Evolutionary conservation across 805 yeast genomes (phyloP).

Genomic region (Candida silvicultrix): DNA sequence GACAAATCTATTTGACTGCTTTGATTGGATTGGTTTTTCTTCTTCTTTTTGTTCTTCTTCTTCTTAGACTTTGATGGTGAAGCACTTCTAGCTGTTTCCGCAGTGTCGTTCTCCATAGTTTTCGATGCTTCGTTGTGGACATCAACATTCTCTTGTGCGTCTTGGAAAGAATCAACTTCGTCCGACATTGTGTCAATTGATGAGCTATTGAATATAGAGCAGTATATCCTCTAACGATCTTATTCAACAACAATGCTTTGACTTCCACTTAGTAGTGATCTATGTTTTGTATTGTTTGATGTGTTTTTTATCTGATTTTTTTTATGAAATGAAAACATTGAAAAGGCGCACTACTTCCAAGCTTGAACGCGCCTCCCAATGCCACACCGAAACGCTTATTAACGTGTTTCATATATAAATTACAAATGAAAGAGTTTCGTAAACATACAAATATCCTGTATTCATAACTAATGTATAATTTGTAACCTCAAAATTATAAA

Average conservation of each 20-base stretch:
- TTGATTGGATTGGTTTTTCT: conserved; percentile 1
- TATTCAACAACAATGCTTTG: not conserved
- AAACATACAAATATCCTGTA: not conserved
- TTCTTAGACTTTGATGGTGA: conserved; percentile 5
- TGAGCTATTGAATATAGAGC: conserved; percentile 3
- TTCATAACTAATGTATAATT: not conserved
- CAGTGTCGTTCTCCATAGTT: not conserved
- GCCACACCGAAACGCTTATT: too few species aligned
- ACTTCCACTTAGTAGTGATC: not conserved
- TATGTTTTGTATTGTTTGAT: not conserved
- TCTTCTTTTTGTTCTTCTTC: conserved; percentile 12
- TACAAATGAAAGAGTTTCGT: not conserved
- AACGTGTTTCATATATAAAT: not conserved
- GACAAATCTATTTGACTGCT: conserved; percentile 3
- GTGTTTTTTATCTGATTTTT: not conserved
- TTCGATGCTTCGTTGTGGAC: not conserved
- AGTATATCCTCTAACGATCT: not conserved
- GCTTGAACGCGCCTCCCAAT: not conserved
- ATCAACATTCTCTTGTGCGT: conserved; percentile 7
- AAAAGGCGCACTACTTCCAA: not conserved
- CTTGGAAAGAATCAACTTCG: conserved; percentile 11
- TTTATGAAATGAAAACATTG: not conserved
- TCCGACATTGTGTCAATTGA: not conserved
- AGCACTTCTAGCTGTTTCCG: not conserved
- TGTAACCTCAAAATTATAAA: not conserved